Evolutionary conservation across 306 rosid genomes (phyloP).

Genomic region (Lathyrus sativus): DNA sequence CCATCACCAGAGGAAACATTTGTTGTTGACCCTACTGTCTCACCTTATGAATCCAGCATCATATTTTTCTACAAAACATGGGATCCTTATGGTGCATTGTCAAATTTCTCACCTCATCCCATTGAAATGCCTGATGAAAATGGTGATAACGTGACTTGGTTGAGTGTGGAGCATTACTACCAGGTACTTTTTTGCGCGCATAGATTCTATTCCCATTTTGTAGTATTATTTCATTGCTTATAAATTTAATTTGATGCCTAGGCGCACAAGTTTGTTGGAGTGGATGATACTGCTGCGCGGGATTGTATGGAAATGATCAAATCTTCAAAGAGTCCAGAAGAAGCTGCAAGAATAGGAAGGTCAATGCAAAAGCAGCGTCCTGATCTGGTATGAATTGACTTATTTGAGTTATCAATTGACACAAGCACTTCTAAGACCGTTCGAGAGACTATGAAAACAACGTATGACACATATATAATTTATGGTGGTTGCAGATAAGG

Average conservation of each 20-base stretch:
- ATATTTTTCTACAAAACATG: slow-evolving; percentile 87
- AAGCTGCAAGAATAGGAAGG: slow-evolving; percentile 83
- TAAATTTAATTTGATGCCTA: slow-evolving; percentile 29
- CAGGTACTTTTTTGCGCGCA: slow-evolving; percentile 57
- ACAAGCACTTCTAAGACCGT: not conserved
- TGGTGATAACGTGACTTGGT: slow-evolving; percentile 70
- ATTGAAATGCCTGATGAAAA: slow-evolving; percentile 67
- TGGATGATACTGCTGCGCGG: slow-evolving; percentile 60
- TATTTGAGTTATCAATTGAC: too few species aligned
- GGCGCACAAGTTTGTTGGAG: slow-evolving; percentile 83
- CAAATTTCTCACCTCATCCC: slow-evolving; percentile 92
- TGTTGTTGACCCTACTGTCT: slow-evolving; percentile 74
- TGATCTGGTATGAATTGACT: slow-evolving; percentile 52
- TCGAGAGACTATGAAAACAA: too few species aligned
- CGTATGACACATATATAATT: not conserved
- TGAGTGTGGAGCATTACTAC: slow-evolving; percentile 89
- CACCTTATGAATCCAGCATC: slow-evolving; percentile 74
- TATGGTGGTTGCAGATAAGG: slow-evolving; percentile 59
- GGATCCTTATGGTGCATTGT: slow-evolving; percentile 88
- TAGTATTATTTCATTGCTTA: slow-evolving; percentile 12
- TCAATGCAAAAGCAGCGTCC: slow-evolving; percentile 77
- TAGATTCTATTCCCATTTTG: slow-evolving; percentile 23
- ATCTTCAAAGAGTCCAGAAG: slow-evolving; percentile 86
- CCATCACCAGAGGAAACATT: slow-evolving; percentile 80
- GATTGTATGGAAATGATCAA: slow-evolving; percentile 68